Evolutionary conservation across 164 flowering plant species (phyloP).

Genomic region (Brasenia schreberi): DNA sequence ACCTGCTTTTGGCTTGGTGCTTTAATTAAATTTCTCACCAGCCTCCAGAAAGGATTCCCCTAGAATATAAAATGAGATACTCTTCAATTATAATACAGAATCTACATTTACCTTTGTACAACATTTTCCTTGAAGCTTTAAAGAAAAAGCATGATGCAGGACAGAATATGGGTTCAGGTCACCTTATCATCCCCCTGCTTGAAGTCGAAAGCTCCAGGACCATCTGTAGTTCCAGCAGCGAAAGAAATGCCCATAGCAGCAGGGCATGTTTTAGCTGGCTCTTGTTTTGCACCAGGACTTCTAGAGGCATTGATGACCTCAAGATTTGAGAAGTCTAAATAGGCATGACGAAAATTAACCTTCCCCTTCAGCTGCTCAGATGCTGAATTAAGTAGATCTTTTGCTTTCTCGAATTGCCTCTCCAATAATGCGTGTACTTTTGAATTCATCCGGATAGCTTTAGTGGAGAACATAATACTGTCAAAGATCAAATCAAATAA

Average conservation of each 20-base stretch:
- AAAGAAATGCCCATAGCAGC: conserved; percentile 98
- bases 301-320: conserved; percentile 40
- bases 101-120: no score
- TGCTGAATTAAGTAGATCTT: conserved; percentile 64
- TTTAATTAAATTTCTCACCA: conserved; percentile 66
- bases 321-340: conserved; percentile 73
- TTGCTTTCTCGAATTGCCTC: conserved; percentile 82
- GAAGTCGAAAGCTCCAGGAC: conserved; percentile 99
- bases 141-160: not conserved
- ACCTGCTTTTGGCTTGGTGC: conserved; percentile 57
- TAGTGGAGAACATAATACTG: no score
- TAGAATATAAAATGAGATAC: conserved; percentile 12
- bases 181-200: conserved; percentile 90
- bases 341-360: conserved; percentile 67
- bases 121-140: not conserved
- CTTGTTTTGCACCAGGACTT: conserved; percentile 25
- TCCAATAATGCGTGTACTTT: conserved; percentile 89
- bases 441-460: conserved; percentile 95
- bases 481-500: not conserved
- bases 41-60: conserved; percentile 95
- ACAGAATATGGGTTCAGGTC: not conserved
- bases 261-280: conserved; percentile 77
- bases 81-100: no score
- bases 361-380: conserved; percentile 72
- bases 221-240: conserved; percentile 99